phyloP scores from a whole-genome alignment of 2,329 filamentous ascomycete species.

The Elsinoe fawcettii region DNA sequence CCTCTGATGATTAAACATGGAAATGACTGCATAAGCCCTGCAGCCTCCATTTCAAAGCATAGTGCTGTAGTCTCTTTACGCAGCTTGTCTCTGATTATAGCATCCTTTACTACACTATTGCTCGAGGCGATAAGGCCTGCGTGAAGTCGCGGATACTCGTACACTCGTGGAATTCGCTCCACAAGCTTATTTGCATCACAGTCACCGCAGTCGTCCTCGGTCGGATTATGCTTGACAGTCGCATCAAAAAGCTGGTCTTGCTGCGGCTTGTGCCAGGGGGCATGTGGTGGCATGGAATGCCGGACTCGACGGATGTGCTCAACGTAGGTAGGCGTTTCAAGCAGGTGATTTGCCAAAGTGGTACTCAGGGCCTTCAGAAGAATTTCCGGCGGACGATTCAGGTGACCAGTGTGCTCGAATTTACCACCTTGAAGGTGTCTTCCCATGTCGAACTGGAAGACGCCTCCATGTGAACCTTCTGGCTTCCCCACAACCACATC shows the following conservation, averaged over 20 bases:
- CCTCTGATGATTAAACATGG: slow-evolving; percentile 24
- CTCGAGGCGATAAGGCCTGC: slow-evolving; percentile 35
- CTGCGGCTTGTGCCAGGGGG: background rate
- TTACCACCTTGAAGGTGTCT: slow-evolving; percentile 16
- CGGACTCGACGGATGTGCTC: background rate
- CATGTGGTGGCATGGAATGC: background rate
- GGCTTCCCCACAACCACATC: slow-evolving; percentile 25
- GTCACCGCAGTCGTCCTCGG: background rate
- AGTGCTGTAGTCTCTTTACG: slow-evolving; percentile 9
- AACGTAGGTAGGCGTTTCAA: background rate
- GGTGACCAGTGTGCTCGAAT: slow-evolving; percentile 16
- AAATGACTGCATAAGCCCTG: slow-evolving; percentile 15
- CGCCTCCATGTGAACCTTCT: slow-evolving; percentile 19
- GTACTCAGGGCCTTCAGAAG: slow-evolving; percentile 21
- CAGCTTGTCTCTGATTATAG: background rate
- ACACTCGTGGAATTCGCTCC: background rate
- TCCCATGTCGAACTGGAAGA: slow-evolving; percentile 24
- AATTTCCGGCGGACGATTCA: slow-evolving; percentile 21
- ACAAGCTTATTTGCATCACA: background rate
- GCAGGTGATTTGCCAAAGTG: background rate
- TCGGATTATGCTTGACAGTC: background rate
- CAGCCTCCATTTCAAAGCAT: slow-evolving; percentile 21
- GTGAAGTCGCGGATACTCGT: slow-evolving; percentile 23
- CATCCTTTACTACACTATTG: slow-evolving; percentile 23
- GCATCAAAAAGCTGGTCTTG: background rate